phyloP scores from a whole-genome alignment of 148 eudicot genomes.

The Chenopodium quinoa region DNA sequence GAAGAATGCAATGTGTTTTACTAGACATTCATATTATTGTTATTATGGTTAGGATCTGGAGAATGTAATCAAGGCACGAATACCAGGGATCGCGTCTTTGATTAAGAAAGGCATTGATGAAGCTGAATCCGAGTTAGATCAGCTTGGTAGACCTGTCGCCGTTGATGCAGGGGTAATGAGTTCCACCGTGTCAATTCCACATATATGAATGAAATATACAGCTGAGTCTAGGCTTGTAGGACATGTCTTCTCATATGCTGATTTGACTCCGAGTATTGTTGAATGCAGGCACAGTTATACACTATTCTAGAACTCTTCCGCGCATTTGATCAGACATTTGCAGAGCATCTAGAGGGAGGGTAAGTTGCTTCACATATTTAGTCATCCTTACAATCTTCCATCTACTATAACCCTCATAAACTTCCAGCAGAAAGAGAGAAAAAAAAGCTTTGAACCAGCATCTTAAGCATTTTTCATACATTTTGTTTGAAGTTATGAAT shows the following conservation, averaged over 20 bases:
- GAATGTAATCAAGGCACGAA: conserved; percentile 42
- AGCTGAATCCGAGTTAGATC: conserved; percentile 49
- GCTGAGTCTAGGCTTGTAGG: background rate
- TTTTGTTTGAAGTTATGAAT: too few species aligned
- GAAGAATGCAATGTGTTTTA: background rate
- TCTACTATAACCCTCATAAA: too few species aligned
- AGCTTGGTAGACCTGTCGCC: conserved; percentile 54
- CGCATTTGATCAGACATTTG: conserved; percentile 71
- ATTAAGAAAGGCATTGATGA: conserved; percentile 50
- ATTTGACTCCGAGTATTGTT: background rate
- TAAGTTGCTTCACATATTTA: conserved; percentile 18
- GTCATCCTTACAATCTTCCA: background rate
- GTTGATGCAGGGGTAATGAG: conserved; percentile 56
- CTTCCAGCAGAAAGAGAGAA: too few species aligned
- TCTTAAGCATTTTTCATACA: too few species aligned
- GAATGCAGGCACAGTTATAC: conserved; percentile 68
- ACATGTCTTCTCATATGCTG: background rate
- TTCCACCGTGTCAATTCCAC: background rate
- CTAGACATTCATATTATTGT: background rate
- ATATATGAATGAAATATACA: background rate
- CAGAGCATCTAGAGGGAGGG: conserved; percentile 95
- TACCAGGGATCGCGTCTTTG: conserved; percentile 46
- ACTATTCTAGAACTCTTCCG: conserved; percentile 81
- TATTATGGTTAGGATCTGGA: conserved; percentile 45
- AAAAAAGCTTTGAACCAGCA: too few species aligned